phyloP scores from a whole-genome alignment of 345 rosid genomes.

The Garcia nutans region DNA sequence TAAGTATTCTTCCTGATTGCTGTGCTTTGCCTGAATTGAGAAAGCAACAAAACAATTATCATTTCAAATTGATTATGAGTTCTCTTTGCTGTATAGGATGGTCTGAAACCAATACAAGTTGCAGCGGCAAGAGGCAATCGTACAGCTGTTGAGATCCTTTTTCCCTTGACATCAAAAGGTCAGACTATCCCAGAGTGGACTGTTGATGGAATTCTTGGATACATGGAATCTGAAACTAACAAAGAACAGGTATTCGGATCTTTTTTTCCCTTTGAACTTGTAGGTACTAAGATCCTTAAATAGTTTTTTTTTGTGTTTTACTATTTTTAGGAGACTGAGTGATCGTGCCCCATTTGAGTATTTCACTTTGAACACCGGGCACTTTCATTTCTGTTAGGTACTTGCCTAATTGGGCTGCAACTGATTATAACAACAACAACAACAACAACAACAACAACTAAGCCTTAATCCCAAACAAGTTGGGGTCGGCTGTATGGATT shows the following conservation, averaged over 20 bases:
- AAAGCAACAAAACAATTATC: neutral
- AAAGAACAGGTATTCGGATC: slow-evolving; percentile 42
- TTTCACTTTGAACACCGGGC: neutral
- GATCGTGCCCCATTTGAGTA: neutral
- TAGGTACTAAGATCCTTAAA: slow-evolving; percentile 17
- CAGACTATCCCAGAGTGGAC: slow-evolving; percentile 65
- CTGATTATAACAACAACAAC: too few relatives aligned
- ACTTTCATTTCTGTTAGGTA: neutral
- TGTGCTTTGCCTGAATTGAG: neutral
- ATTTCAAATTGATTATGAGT: neutral
- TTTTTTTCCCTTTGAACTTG: too few relatives aligned
- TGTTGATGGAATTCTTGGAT: slow-evolving; percentile 63
- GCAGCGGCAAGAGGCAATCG: slow-evolving; percentile 76
- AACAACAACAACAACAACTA: too few relatives aligned
- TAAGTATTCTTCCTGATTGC: neutral
- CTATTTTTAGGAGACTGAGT: neutral
- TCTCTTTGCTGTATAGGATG: slow-evolving; percentile 53
- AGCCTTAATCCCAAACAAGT: too few relatives aligned
- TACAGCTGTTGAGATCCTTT: slow-evolving; percentile 66
- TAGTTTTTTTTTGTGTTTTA: neutral
- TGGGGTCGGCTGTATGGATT: too few relatives aligned
- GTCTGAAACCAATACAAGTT: slow-evolving; percentile 73
- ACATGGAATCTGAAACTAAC: slow-evolving; percentile 52
- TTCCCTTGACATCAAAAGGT: slow-evolving; percentile 59
- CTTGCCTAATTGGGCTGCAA: neutral